These are phyloP conservation scores for Candida sanyaensis DNA, from an alignment of 1,139 yeast species.

Conservation along the genomic window DNA sequence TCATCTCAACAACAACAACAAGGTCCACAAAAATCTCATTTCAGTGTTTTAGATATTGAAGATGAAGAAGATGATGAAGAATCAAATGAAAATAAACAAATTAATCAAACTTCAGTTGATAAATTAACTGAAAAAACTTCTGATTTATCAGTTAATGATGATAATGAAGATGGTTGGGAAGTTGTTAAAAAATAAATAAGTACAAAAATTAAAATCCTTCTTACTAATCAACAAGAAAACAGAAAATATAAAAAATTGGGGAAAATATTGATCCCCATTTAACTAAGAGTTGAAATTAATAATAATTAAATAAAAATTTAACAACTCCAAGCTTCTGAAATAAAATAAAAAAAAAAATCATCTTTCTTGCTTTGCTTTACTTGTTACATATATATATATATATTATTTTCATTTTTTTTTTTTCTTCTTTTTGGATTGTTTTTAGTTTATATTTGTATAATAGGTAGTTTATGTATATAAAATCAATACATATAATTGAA, in stretches of 20 bases:
- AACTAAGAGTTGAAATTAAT: too few species aligned
- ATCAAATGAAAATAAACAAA: constrained; percentile 32
- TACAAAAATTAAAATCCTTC: too few species aligned
- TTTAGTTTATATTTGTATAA: constrained; percentile 1
- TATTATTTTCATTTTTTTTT: constrained; percentile 1
- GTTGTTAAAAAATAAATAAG: constrained; percentile 51
- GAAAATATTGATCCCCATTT: too few species aligned
- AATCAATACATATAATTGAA: too few species aligned
- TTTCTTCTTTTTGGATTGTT: neutral
- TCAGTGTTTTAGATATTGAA: constrained; percentile 58
- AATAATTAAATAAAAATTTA: too few species aligned
- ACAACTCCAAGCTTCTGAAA: too few species aligned
- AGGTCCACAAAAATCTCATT: constrained; percentile 58
- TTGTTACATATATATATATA: constrained; percentile 9
- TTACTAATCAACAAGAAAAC: too few species aligned
- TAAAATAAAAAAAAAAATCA: neutral
- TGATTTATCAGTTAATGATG: constrained; percentile 38
- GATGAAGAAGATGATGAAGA: constrained; percentile 65
- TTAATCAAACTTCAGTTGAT: constrained; percentile 20
- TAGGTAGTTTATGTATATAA: constrained; percentile 2
- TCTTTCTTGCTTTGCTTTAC: neutral
- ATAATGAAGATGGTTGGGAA: constrained; percentile 62
- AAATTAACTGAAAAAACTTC: constrained; percentile 48
- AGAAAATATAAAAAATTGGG: too few species aligned
- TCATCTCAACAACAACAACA: constrained; percentile 40